Percentiles rank a stretch among this genome's conserved stretches.
Evolutionary conservation across 108 stramenopile genomes (phyloP).

Genomic region (Cyclotella atomus): DNA sequence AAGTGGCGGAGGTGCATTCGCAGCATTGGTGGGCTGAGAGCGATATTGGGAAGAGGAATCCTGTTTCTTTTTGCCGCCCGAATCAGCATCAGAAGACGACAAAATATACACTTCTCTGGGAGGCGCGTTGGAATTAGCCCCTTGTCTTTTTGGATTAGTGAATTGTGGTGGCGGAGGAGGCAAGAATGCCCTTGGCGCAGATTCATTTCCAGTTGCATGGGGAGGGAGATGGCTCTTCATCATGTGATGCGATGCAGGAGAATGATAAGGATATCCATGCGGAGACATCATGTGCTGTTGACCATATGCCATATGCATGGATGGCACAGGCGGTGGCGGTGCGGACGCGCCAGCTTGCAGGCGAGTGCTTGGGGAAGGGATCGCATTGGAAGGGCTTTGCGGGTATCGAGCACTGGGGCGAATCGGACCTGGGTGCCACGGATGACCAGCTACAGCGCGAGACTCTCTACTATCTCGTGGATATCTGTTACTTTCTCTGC

Average conservation of each 20-base stretch:
- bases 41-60: not conserved
- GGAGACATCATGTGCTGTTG: not conserved
- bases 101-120: conserved; percentile 21
- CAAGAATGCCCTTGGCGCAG: conserved; percentile 11
- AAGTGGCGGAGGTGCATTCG: conserved; percentile 3
- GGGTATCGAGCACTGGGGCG: conserved; percentile 20
- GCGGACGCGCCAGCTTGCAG: not conserved
- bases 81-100: not conserved
- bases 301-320: not conserved
- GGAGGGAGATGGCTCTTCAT: not conserved
- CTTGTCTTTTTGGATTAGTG: not conserved
- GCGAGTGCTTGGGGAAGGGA: not conserved
- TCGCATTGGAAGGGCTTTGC: conserved; percentile 13
- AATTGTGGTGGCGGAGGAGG: conserved; percentile 22
- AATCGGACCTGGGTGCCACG: conserved; percentile 5
- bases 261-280: conserved; percentile 9
- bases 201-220: conserved; percentile 1
- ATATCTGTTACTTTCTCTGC: conserved; percentile 5
- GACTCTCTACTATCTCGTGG: not conserved
- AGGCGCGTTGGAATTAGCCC: not conserved
- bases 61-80: not conserved
- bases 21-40: not conserved
- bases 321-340: not conserved
- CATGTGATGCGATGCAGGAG: not conserved
- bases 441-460: not conserved